phyloP scores from a whole-genome alignment of 2,329 filamentous ascomycete species.

The Colletotrichum incanum region DNA sequence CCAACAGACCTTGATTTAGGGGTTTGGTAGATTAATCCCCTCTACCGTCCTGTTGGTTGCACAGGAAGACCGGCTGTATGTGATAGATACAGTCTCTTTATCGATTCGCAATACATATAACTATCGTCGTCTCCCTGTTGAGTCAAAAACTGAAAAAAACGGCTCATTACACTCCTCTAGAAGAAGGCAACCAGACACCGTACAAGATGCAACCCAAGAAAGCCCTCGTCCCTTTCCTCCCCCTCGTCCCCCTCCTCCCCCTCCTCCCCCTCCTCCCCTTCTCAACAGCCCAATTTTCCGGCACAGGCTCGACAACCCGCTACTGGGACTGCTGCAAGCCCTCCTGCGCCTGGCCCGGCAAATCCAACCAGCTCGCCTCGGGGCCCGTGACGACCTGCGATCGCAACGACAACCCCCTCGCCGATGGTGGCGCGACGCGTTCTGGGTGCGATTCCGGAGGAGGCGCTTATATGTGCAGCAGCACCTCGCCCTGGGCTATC shows the following conservation, averaged over 20 bases:
- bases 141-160: background rate
- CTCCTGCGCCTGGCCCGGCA: slow-evolving; percentile 69
- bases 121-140: background rate
- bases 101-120: no score
- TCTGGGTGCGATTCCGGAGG: slow-evolving; percentile 62
- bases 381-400: slow-evolving; percentile 64
- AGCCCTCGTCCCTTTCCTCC: slow-evolving; percentile 45
- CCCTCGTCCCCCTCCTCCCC: slow-evolving; percentile 45
- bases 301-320: slow-evolving; percentile 52
- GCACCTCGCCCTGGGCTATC: slow-evolving; percentile 67
- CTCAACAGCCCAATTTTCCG: slow-evolving; percentile 47
- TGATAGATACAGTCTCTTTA: background rate
- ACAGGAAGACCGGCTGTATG: no score
- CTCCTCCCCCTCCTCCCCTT: slow-evolving; percentile 43
- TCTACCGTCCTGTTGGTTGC: background rate
- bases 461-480: slow-evolving; percentile 67
- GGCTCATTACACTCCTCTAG: background rate
- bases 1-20: background rate
- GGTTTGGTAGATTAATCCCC: no score
- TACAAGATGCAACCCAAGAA: slow-evolving; percentile 7
- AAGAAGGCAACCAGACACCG: background rate
- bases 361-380: slow-evolving; percentile 56
- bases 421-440: slow-evolving; percentile 53
- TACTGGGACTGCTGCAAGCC: slow-evolving; percentile 73
- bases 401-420: slow-evolving; percentile 64